Percentiles rank a stretch among this genome's conserved stretches.
phyloP scores from a whole-genome alignment of 2,329 filamentous ascomycete genomes.

The Penicillium sp. region DNA sequence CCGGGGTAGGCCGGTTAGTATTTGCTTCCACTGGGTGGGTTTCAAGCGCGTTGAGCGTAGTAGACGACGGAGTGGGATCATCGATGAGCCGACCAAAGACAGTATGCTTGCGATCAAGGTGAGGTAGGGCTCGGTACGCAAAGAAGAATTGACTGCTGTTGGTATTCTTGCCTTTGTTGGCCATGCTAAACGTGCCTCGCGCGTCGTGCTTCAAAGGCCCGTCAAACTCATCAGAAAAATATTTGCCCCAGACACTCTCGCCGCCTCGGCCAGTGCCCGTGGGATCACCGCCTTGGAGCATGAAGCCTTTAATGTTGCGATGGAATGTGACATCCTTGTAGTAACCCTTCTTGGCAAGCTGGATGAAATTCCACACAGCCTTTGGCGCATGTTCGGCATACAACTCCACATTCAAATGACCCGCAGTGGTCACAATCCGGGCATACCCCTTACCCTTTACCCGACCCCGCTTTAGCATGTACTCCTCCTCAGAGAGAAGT shows the following conservation, averaged over 20 bases:
- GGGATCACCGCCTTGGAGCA: conserved; percentile 96
- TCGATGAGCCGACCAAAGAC: conserved; percentile 86
- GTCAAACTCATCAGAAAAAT: conserved; percentile 91
- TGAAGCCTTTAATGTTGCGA: conserved; percentile 91
- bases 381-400: conserved; percentile 88
- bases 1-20: conserved; percentile 71
- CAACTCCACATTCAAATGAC: conserved; percentile 83
- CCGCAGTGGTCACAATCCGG: conserved; percentile 80
- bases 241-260: conserved; percentile 86
- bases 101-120: conserved; percentile 95
- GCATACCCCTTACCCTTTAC: conserved; percentile 91
- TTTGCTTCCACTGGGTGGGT: conserved; percentile 68
- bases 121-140: conserved; percentile 77
- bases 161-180: conserved; percentile 97
- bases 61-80: conserved; percentile 50
- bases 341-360: conserved; percentile 83
- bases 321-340: conserved; percentile 85
- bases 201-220: conserved; percentile 80
- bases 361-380: conserved; percentile 96
- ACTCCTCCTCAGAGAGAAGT: conserved; percentile 88
- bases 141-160: conserved; percentile 97
- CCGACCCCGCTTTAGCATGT: conserved; percentile 86
- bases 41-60: conserved; percentile 70
- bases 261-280: conserved; percentile 91
- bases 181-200: conserved; percentile 85